phyloP scores from a whole-genome alignment of 371 early-diverging fungal species.

The Zancudomyces culisetae region DNA sequence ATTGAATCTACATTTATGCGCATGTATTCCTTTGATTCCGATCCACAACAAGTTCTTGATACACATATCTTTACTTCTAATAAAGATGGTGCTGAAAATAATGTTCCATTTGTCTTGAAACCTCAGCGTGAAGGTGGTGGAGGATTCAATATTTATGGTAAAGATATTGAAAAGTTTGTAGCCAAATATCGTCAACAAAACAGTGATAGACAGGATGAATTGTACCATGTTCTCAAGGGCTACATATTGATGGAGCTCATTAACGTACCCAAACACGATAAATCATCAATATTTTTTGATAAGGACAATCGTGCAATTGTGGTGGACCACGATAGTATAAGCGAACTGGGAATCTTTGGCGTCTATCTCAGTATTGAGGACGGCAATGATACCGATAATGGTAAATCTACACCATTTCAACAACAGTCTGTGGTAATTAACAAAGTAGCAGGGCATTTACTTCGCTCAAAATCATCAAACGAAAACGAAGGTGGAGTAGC shows the following conservation, averaged over 20 bases:
- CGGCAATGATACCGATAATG: too few relatives aligned
- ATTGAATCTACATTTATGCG: too few relatives aligned
- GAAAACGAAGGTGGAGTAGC: slow-evolving; percentile 93
- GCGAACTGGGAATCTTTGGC: too few relatives aligned
- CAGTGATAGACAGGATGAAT: too few relatives aligned
- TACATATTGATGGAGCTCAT: slow-evolving; percentile 89
- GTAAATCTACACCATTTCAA: too few relatives aligned
- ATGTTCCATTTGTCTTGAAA: slow-evolving; percentile 68
- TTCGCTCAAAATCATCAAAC: slow-evolving; percentile 71
- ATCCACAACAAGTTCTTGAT: too few relatives aligned
- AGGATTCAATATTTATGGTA: slow-evolving; percentile 84
- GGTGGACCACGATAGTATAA: slow-evolving; percentile 75
- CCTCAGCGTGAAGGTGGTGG: slow-evolving; percentile 96
- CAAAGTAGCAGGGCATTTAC: slow-evolving; percentile 66
- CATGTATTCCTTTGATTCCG: too few relatives aligned
- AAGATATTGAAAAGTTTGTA: slow-evolving; percentile 55
- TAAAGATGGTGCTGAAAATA: slow-evolving; percentile 39
- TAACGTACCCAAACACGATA: slow-evolving; percentile 45
- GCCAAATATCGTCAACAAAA: too few relatives aligned
- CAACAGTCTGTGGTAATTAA: too few relatives aligned
- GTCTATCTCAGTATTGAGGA: too few relatives aligned
- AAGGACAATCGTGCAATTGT: slow-evolving; percentile 81
- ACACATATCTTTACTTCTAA: too few relatives aligned
- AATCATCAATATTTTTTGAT: too few relatives aligned
- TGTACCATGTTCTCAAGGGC: slow-evolving; percentile 51